A percentile compares a stretch with the other conserved stretches of the same genome.
Evolutionary conservation across 2,329 filamentous ascomycete genomes (phyloP).

Genomic region (Diaporthe sp.): DNA sequence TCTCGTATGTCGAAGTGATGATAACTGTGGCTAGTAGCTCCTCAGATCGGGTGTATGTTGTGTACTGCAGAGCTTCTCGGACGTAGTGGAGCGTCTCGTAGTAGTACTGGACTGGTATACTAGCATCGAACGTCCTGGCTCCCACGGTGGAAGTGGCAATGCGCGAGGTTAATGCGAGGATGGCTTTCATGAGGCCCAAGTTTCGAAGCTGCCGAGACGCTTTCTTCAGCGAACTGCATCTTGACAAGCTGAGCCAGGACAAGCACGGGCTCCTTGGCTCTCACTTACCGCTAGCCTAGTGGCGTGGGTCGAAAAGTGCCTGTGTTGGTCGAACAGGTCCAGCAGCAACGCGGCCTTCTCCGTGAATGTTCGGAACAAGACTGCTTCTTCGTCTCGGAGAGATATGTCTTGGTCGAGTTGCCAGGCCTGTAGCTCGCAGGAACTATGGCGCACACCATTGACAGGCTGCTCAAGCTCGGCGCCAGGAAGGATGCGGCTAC

Average conservation of each 20-base stretch:
- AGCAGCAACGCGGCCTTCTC: conserved; percentile 40
- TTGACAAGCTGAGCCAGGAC: not conserved
- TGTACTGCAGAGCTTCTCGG: conserved; percentile 70
- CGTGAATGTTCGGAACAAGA: conserved; percentile 21
- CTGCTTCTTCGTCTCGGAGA: conserved; percentile 17
- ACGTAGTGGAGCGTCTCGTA: conserved; percentile 74
- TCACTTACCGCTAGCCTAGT: conserved; percentile 48
- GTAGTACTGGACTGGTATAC: conserved; percentile 67
- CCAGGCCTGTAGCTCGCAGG: conserved; percentile 18
- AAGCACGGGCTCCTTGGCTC: not conserved
- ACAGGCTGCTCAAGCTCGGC: not conserved
- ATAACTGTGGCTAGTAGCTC: conserved; percentile 72
- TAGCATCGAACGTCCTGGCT: conserved; percentile 38
- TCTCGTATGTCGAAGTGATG: conserved; percentile 75
- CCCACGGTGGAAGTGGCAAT: conserved; percentile 69
- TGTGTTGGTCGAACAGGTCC: conserved; percentile 52
- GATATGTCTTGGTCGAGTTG: conserved; percentile 27
- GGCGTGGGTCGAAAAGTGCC: conserved; percentile 52
- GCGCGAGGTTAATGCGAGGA: conserved; percentile 39
- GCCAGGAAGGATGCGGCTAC: not conserved
- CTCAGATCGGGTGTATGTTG: conserved; percentile 68
- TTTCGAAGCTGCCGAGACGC: conserved; percentile 58
- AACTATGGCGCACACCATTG: not conserved
- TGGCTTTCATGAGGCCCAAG: conserved; percentile 48
- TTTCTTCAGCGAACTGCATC: not conserved